Base-by-base conservation (phyloP, 768 basidiomycete genomes). In the Boletus rufocinnamomeus region DNA sequence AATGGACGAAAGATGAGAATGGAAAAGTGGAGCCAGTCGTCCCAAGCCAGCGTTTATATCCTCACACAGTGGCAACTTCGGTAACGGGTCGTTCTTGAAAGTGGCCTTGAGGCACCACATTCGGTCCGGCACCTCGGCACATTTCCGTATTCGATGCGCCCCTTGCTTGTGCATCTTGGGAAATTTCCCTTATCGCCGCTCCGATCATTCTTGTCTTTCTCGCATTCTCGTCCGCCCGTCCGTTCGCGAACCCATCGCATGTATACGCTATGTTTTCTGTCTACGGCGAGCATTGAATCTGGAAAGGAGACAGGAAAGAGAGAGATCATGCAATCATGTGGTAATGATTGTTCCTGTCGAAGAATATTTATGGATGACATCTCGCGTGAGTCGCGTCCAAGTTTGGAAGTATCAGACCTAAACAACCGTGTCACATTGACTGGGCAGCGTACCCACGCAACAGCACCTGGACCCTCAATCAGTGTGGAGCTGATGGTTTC, bases 81-180 rank as follows among this genome's bases (percentile, higher is more conserved):
- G 40, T 21, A 41, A 34, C 34, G 6, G 35, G 35, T 4, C 14
- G 17, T 40, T 40, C 38, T 40, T 40, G 21, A 43, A 43, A 28
- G 23, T 16, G 23, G 23, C 28, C 6, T 30, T 7, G 21, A 43
- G 23, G 43, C 34, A 38, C 32, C 21, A 5, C 30, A 45, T 52
- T 43, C 44, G 37, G 40, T 0, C 37, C 68, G 68, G 68, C 68
- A 65, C 59, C 58, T 67, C 68, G 67, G 67, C 67, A 53, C 0
- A 32, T 57, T 57, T 47, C 59, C 54, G 16, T 59, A 14, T 61
- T 41, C 10, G 41, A n/a, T 16, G 17, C 25, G 9, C 16, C 9
- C 32, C 21, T 35, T 25, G 49, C 25, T n/a, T 17, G 11, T n/a
- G n/a, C n/a, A n/a, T n/a, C n/a, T 25, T 35, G 5, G 49, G n/a